These are phyloP conservation scores for Yamadazyma membranifaciens DNA, from an alignment of 1,139 yeast species.

Conservation along the genomic window DNA sequence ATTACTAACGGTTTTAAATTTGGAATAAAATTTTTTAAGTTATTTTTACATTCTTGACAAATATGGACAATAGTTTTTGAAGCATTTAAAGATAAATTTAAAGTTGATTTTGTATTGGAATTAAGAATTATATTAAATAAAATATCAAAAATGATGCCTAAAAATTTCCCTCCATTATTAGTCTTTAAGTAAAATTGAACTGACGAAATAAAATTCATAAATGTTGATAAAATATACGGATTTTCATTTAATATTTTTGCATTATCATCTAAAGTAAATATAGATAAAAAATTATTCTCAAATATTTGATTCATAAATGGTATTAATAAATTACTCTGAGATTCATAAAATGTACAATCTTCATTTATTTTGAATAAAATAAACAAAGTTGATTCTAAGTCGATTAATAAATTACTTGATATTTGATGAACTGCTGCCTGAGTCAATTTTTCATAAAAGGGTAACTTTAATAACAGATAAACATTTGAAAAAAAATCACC, in stretches of 20 bases:
- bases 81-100: constrained; percentile 31
- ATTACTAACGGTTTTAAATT: constrained; percentile 51
- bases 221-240: constrained; percentile 29
- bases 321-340: constrained; percentile 20
- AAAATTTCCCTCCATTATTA: constrained; percentile 32
- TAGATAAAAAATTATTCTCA: constrained; percentile 18
- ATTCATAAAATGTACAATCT: constrained; percentile 46
- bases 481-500: constrained; percentile 72
- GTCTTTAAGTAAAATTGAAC: constrained; percentile 53
- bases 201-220: constrained; percentile 53
- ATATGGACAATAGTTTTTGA: constrained; percentile 61
- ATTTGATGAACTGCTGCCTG: constrained; percentile 33
- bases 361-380: constrained; percentile 55
- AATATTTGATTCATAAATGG: constrained; percentile 29
- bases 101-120: constrained; percentile 11
- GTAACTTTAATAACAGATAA: constrained; percentile 61
- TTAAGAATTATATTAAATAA: constrained; percentile 34
- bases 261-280: neutral
- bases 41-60: constrained; percentile 58
- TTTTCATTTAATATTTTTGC: neutral
- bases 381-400: constrained; percentile 69
- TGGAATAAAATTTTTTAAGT: constrained; percentile 46
- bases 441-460: constrained; percentile 53
- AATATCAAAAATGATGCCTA: constrained; percentile 52
- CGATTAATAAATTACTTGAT: constrained; percentile 16